These are phyloP conservation scores for Pyrenula aspistea DNA, from an alignment of 495 filamentous ascomycete species.

Conservation along the genomic window DNA sequence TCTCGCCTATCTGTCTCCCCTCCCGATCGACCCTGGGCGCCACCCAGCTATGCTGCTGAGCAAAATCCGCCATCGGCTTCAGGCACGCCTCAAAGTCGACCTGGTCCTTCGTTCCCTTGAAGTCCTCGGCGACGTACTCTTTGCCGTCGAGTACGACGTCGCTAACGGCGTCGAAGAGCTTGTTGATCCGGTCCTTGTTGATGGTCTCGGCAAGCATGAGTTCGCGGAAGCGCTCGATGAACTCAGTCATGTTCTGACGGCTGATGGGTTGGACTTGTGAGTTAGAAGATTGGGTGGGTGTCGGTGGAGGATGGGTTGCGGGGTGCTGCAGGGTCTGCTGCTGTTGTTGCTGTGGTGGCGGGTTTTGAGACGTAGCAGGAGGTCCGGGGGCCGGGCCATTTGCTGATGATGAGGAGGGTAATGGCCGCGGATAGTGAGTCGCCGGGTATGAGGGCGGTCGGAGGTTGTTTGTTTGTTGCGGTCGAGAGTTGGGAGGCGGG, in stretches of 20 bases:
- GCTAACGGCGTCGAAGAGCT: not conserved
- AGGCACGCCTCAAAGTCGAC: not conserved
- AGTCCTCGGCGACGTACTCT: not conserved
- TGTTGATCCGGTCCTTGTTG: not conserved
- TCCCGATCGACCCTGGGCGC: not conserved
- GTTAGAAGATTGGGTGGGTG: not conserved
- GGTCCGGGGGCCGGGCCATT: not conserved
- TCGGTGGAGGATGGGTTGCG: not conserved
- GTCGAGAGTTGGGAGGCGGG: no score
- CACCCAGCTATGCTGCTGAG: not conserved
- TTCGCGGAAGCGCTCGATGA: not conserved
- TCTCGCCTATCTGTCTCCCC: no score
- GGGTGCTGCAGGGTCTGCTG: not conserved
- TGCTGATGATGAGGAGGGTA: not conserved
- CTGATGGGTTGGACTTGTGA: no score
- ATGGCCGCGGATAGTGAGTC: not conserved
- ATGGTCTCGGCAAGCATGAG: not conserved
- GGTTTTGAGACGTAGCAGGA: not conserved
- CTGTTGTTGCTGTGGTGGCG: not conserved
- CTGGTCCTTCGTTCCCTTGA: not conserved
- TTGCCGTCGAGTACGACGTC: not conserved
- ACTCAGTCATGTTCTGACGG: no score
- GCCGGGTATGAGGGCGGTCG: not conserved
- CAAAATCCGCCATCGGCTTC: not conserved
- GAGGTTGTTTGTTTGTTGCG: not conserved